Conservation (phyloP, 768 basidiomycete genomes). For the Calvatia gigantea region DNA sequence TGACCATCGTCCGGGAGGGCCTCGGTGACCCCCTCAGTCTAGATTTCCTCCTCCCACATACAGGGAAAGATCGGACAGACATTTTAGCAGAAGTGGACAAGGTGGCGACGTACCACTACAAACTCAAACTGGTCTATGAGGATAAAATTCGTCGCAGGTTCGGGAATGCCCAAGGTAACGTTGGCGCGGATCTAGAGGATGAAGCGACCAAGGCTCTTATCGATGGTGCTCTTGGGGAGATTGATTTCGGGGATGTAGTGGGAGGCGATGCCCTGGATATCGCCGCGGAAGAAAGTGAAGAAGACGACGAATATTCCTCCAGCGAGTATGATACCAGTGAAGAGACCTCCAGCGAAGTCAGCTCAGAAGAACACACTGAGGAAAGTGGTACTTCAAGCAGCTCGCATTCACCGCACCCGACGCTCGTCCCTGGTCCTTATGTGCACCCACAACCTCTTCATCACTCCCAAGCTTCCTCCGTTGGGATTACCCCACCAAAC, state of each 20-base stretch:
- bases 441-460: slow-evolving; percentile 9
- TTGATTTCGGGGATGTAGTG: slow-evolving; percentile 79
- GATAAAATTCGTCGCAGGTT: slow-evolving; percentile 88
- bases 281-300: slow-evolving; percentile 67
- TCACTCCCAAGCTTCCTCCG: slow-evolving; percentile 10
- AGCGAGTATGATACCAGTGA: slow-evolving; percentile 38
- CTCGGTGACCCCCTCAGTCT: slow-evolving; percentile 73
- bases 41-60: slow-evolving; percentile 86
- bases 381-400: slow-evolving; percentile 6
- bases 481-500: neutral
- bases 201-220: slow-evolving; percentile 81
- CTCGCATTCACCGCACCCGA: neutral
- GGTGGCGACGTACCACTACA: slow-evolving; percentile 90
- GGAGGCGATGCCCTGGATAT: slow-evolving; percentile 78
- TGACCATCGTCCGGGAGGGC: slow-evolving; percentile 87
- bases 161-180: slow-evolving; percentile 46
- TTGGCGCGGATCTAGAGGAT: slow-evolving; percentile 68
- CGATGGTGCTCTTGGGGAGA: slow-evolving; percentile 74
- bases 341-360: slow-evolving; percentile 21
- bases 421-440: slow-evolving; percentile 1
- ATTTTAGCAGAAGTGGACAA: slow-evolving; percentile 87
- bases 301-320: slow-evolving; percentile 38
- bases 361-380: slow-evolving; percentile 25
- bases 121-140: slow-evolving; percentile 90
- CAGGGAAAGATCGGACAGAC: slow-evolving; percentile 66